Conservation (phyloP, 345 rosid genomes). For the Salix caprea region DNA sequence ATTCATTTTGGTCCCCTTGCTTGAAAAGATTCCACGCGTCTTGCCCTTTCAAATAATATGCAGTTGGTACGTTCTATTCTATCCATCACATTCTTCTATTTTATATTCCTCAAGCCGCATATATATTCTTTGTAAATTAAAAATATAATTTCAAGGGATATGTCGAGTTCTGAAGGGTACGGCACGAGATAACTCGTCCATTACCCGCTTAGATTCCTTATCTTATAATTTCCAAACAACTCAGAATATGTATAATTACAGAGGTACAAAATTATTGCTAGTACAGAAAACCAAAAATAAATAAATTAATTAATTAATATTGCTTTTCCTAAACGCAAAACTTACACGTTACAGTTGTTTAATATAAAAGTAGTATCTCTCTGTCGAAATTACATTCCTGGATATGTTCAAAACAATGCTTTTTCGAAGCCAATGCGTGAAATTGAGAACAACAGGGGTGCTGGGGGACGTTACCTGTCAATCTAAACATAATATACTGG, state of each 20-base stretch:
- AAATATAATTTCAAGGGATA: no score
- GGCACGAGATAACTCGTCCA: neutral
- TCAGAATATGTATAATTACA: neutral
- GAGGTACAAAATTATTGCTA: neutral
- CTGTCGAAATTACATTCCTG: neutral
- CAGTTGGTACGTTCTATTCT: neutral
- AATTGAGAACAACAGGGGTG: constrained; percentile 23
- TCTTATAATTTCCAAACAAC: neutral
- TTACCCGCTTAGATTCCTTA: neutral
- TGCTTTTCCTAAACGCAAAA: constrained; percentile 6
- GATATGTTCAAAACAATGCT: neutral
- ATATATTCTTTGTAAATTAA: no score
- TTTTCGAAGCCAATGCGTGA: constrained; percentile 2
- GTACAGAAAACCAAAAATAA: no score
- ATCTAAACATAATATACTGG: constrained; percentile 1
- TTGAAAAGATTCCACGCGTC: constrained; percentile 22
- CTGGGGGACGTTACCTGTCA: constrained; percentile 38
- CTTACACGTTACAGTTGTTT: neutral
- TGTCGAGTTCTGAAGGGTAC: neutral
- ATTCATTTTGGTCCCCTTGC: constrained; percentile 11
- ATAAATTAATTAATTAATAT: neutral
- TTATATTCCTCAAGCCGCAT: neutral
- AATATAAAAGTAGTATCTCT: constrained; percentile 10
- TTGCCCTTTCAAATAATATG: neutral
- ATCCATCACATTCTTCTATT: neutral